Evolutionary conservation across 2,329 filamentous ascomycete genomes (phyloP).

Genomic region (Trichoderma brevicompactum): DNA sequence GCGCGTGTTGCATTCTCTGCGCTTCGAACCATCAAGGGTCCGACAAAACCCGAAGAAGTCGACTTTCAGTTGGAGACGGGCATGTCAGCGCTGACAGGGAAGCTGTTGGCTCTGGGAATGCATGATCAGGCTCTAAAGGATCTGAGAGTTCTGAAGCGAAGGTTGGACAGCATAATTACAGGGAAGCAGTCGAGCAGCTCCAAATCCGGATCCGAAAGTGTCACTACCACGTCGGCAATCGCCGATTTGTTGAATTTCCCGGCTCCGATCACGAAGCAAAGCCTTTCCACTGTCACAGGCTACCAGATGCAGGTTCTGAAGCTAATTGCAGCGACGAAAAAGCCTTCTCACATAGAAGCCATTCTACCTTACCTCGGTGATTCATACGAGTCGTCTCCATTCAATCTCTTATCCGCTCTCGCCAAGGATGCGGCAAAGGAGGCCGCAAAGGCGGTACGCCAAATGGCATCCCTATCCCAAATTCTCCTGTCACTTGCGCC

Average conservation of each 20-base stretch:
- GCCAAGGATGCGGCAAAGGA: slow-evolving; percentile 50
- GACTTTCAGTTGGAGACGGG: slow-evolving; percentile 73
- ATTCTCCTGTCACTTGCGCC: slow-evolving; percentile 68
- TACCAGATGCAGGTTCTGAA: slow-evolving; percentile 69
- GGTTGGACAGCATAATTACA: slow-evolving; percentile 53
- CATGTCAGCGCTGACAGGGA: slow-evolving; percentile 70
- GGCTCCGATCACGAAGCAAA: slow-evolving; percentile 47
- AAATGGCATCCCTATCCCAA: slow-evolving; percentile 69
- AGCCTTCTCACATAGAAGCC: slow-evolving; percentile 62
- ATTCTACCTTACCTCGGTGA: slow-evolving; percentile 60
- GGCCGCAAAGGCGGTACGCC: slow-evolving; percentile 63
- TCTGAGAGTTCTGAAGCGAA: slow-evolving; percentile 65
- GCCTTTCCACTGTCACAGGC: slow-evolving; percentile 61
- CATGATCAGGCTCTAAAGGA: slow-evolving; percentile 73
- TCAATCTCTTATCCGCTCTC: slow-evolving; percentile 58
- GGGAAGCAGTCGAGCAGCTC: slow-evolving; percentile 41
- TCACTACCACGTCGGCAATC: slow-evolving; percentile 43
- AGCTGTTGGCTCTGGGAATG: slow-evolving; percentile 66
- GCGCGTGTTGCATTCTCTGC: slow-evolving; percentile 68
- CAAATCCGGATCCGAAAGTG: slow-evolving; percentile 40
- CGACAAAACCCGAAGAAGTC: slow-evolving; percentile 58
- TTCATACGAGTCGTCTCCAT: slow-evolving; percentile 59
- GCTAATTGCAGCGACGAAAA: slow-evolving; percentile 63
- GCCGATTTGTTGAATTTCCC: slow-evolving; percentile 67
- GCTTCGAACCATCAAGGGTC: slow-evolving; percentile 61